Base-by-base conservation (phyloP, 441 rosid species). In the Gossypium davidsonii region DNA sequence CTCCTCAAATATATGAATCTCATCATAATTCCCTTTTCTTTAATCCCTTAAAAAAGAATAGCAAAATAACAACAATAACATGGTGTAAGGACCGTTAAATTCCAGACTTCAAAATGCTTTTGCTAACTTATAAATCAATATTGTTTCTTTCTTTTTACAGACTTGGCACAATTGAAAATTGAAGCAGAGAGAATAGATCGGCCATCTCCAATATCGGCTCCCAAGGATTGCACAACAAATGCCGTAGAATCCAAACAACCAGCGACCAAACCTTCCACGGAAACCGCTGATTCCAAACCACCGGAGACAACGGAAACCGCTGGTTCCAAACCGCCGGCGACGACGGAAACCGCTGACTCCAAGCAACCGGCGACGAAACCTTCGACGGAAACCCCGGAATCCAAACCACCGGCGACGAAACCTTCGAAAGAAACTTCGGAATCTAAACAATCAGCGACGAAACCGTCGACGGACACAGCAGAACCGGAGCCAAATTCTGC, bases 401-500 rank as follows among this genome's bases (percentile, higher is more conserved):
- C 42, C 42, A 6, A 34, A 34, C 9, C 8, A 34, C 42, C 42
- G 42, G 42, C 42, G 42, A 34, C 42, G 42, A 34, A 34, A 34
- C 42, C 42, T 6, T 34, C 7, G 42, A 34, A 1, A 6, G 42
- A 34, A 34, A 34, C 42, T 2, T 6, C 42, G 42, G 72, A 67
- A 46, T 7, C 39, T 7, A 66, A 1, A 23, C 39, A n/a, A 25
- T 25, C 79, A n/a, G 78, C 71, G 72, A 69, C 84, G 58, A 8
- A 55, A 59, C 89, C 84, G 59, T 71, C 80, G 51, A 3, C 60
- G 67, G 93, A 88, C 62, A 68, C 82, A 0, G 89, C 56, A 71
- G 93, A 88, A 66, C 62, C 83, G 0, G 91, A 85, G 60, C 31
- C 84, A 52, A 58, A 79, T 80, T 73, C 84, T 74, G 79, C 93